Conservation (phyloP, 352 stramenopile species). For the Pythium sukuiense region DNA sequence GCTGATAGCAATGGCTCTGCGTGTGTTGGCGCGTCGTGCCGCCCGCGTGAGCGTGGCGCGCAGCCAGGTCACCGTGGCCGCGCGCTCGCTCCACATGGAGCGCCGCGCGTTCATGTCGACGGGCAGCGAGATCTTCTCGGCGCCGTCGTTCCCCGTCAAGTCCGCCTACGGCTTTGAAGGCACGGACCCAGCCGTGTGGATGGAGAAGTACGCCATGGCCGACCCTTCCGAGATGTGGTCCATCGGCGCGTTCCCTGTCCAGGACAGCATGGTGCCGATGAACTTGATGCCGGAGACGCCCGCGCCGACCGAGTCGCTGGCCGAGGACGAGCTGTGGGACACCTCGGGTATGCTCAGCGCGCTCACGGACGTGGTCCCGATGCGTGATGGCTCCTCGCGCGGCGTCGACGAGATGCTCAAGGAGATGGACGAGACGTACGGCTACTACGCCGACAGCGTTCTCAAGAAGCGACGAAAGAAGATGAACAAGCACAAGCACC, state of each 20-base stretch:
- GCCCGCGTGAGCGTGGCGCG: conserved; percentile 4
- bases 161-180: conserved; percentile 30
- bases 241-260: conserved; percentile 70
- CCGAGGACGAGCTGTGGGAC: conserved; percentile 66
- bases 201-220: conserved; percentile 59
- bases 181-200: conserved; percentile 54
- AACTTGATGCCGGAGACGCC: background rate
- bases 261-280: conserved; percentile 28
- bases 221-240: conserved; percentile 74
- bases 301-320: conserved; percentile 25
- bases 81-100: conserved; percentile 15
- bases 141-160: conserved; percentile 59
- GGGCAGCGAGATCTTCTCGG: conserved; percentile 66
- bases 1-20: conserved; percentile 20
- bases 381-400: conserved; percentile 44
- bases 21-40: conserved; percentile 20
- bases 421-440: conserved; percentile 55
- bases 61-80: conserved; percentile 8
- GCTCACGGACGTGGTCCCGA: conserved; percentile 54
- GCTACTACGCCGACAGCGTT: conserved; percentile 83
- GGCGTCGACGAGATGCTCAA: conserved; percentile 58
- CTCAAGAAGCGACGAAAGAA: conserved; percentile 91
- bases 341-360: conserved; percentile 80
- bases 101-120: conserved; percentile 71
- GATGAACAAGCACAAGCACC: conserved; percentile 94